Conservation (phyloP, 2,329 filamentous ascomycete genomes). For the Cladosporium cucumerinum region DNA sequence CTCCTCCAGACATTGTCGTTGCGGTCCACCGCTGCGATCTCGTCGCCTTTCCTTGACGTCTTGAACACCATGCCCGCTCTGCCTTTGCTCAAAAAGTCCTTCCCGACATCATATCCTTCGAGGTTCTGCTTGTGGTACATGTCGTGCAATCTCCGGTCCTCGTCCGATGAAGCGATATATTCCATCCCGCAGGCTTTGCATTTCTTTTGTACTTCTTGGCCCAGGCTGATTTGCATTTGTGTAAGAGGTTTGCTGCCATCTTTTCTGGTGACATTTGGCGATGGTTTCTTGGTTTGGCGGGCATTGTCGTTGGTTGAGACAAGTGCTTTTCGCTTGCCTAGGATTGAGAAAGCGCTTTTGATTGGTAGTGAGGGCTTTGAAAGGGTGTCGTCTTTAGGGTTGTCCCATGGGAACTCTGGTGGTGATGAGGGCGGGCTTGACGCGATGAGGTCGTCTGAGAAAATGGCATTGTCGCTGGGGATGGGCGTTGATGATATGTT, state of each 20-base stretch:
- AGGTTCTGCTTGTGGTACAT: slow-evolving; percentile 62
- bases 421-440: slow-evolving; percentile 54
- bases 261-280: slow-evolving; percentile 24
- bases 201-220: slow-evolving; percentile 52
- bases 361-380: slow-evolving; percentile 18
- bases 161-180: slow-evolving; percentile 59
- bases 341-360: slow-evolving; percentile 33
- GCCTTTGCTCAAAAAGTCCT: slow-evolving; percentile 50
- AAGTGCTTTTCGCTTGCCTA: slow-evolving; percentile 33
- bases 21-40: slow-evolving; percentile 57
- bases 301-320: slow-evolving; percentile 33
- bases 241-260: slow-evolving; percentile 38
- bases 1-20: slow-evolving; percentile 52
- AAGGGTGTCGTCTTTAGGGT: slow-evolving; percentile 17
- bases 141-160: slow-evolving; percentile 61
- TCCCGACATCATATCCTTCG: slow-evolving; percentile 59
- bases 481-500: slow-evolving; percentile 25
- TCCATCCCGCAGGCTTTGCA: slow-evolving; percentile 64
- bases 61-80: slow-evolving; percentile 18
- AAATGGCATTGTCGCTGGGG: slow-evolving; percentile 23
- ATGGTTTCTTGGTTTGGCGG: slow-evolving; percentile 26
- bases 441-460: slow-evolving; percentile 28
- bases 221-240: slow-evolving; percentile 61
- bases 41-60: slow-evolving; percentile 38
- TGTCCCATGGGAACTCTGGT: slow-evolving; percentile 42